These are phyloP conservation scores for Arabidopsis arenosa DNA, from an alignment of 345 rosid genomes.

Conservation along the genomic window DNA sequence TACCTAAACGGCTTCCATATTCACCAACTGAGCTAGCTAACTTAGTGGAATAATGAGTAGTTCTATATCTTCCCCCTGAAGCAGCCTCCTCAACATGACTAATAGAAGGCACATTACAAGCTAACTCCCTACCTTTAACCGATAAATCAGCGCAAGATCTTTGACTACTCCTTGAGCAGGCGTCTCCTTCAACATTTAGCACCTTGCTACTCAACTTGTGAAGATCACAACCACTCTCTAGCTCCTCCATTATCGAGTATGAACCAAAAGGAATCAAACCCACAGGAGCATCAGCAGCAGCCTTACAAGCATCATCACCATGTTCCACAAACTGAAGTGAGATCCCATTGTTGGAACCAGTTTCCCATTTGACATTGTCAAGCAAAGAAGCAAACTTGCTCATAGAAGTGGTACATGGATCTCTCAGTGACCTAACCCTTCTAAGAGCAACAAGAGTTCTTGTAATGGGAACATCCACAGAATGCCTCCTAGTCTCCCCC, in stretches of 20 bases:
- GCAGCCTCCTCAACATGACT: constrained; percentile 56
- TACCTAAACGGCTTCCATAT: constrained; percentile 56
- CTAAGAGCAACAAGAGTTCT: constrained; percentile 88
- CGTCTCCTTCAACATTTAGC: constrained; percentile 30
- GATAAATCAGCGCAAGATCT: constrained; percentile 39
- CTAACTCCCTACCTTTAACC: constrained; percentile 48
- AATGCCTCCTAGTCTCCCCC: constrained; percentile 82
- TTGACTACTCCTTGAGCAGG: constrained; percentile 44
- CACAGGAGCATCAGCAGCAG: constrained; percentile 35
- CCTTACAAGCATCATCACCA: constrained; percentile 42
- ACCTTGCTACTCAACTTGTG: constrained; percentile 36
- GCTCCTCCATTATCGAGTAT: constrained; percentile 43
- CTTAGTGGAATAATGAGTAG: constrained; percentile 19
- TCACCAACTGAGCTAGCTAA: constrained; percentile 56
- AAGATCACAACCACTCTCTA: constrained; percentile 48
- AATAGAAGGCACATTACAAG: constrained; percentile 41
- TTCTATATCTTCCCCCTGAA: constrained; percentile 47
- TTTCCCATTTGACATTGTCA: constrained; percentile 90
- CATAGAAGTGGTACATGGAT: constrained; percentile 93
- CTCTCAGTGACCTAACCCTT: constrained; percentile 92
- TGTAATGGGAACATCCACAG: constrained; percentile 89
- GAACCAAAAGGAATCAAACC: constrained; percentile 46
- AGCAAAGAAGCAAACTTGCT: constrained; percentile 86
- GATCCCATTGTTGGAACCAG: constrained; percentile 71
- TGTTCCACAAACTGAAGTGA: constrained; percentile 55